phyloP scores from a whole-genome alignment of 2,329 filamentous ascomycete species.

The Sporothrix protearum region DNA sequence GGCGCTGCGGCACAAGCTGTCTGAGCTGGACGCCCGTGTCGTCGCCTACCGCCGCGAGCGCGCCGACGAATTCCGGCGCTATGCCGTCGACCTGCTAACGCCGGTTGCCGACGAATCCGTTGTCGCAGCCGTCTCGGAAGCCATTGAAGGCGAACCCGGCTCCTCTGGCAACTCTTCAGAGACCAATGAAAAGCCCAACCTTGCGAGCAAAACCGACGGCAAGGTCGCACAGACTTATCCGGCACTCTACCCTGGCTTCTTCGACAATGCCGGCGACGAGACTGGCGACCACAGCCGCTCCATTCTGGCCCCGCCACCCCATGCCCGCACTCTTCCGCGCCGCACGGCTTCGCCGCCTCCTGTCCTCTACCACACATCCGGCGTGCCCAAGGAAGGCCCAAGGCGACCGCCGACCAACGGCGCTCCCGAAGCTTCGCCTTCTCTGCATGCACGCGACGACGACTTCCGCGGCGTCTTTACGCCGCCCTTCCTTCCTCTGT shows the following conservation, averaged over 20 bases:
- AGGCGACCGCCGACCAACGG: slow-evolving; percentile 10
- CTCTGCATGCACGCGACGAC: slow-evolving; percentile 44
- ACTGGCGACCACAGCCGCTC: slow-evolving; percentile 32
- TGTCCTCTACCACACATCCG: slow-evolving; percentile 40
- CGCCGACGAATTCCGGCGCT: slow-evolving; percentile 54
- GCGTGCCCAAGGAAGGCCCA: slow-evolving; percentile 38
- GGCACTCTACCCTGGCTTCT: slow-evolving; percentile 38
- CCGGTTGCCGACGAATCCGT: slow-evolving; percentile 47
- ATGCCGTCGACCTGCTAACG: slow-evolving; percentile 50
- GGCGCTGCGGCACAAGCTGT: slow-evolving; percentile 52
- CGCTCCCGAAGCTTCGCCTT: slow-evolving; percentile 24
- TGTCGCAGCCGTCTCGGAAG: slow-evolving; percentile 45
- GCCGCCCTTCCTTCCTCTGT: slow-evolving; percentile 58
- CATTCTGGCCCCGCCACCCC: slow-evolving; percentile 19
- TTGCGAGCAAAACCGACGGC: neutral
- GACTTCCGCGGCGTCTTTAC: slow-evolving; percentile 63
- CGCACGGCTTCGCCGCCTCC: slow-evolving; percentile 39
- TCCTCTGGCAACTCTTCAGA: too few species aligned
- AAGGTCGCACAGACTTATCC: slow-evolving; percentile 42
- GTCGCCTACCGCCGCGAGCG: slow-evolving; percentile 55
- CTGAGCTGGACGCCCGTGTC: slow-evolving; percentile 56
- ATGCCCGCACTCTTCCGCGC: slow-evolving; percentile 26
- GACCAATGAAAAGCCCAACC: neutral
- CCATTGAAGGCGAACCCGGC: slow-evolving; percentile 42
- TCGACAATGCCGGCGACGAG: slow-evolving; percentile 24